Evolutionary conservation across 495 filamentous ascomycete genomes (phyloP), one percentile per base, ranked within the genome.

Genomic region (Talaromyces wortmannii): DNA sequence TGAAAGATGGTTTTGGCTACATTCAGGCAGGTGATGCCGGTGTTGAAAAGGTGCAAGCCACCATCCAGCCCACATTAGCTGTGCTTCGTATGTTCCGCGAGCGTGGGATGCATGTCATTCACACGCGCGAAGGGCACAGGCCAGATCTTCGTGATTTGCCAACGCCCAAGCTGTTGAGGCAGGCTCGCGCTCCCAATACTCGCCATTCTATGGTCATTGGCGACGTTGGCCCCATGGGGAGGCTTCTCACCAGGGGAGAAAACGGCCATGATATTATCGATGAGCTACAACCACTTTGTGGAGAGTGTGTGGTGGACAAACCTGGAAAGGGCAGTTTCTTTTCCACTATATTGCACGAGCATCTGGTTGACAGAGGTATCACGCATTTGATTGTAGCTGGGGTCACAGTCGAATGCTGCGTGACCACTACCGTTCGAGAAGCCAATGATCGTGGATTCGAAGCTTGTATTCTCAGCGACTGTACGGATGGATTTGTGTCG

Each of bases 361-460:
- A 72, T 53, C 56, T 83, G 52, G 67, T 66, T 40, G 61, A 69
- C 23, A 68, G 64, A 33, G 82, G 78, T 2, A 71, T 86, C 47
- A 80, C 73, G 11, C 79, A 84, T 57, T 62, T 86, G 31, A 57
- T 86, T 4, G 55, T 83, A 0, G 67, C 66, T 42, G 80, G 80
- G 6, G 80, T 82, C 7, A 83, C 80, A 2, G 81, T 79, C 16
- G 79, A 83, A 64, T 78, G 78, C 47, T 84, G 79, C 58, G 81
- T 85, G 12, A 77, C 73, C 18, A 78, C 74, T 3, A 83, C 80
- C 1, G 59, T 83, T 6, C 65, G 80, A 29, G 83, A 84, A 53
- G 78, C 78, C 51, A 79, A 80, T 63, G 83, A 84, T 61, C 75
- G 82, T 5, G 83, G 82, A 7, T 84, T 77, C 59, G 80, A 84